Percentiles rank a stretch among this genome's conserved stretches.
These are phyloP conservation scores for Allodekkera sacchari DNA, from an alignment of 805 yeast genomes.

Conservation along the genomic window DNA sequence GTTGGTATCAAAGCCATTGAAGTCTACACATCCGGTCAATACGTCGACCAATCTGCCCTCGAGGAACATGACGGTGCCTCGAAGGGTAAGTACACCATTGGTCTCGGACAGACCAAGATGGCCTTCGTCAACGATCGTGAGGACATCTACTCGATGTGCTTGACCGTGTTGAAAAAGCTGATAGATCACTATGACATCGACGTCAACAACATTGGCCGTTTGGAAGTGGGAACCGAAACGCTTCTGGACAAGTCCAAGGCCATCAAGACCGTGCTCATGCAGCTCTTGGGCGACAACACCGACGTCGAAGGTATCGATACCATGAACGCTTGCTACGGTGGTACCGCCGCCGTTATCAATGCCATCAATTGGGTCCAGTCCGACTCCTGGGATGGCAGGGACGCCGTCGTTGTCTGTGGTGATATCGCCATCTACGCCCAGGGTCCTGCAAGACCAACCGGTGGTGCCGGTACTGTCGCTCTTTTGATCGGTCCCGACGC, in stretches of 20 bases:
- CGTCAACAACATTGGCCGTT: constrained; percentile 74
- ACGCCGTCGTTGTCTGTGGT: constrained; percentile 94
- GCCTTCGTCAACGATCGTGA: constrained; percentile 95
- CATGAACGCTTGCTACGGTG: constrained; percentile 97
- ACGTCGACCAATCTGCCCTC: constrained; percentile 80
- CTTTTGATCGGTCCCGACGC: constrained; percentile 95
- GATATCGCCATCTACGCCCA: constrained; percentile 96
- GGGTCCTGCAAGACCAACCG: constrained; percentile 99
- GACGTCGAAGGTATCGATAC: constrained; percentile 97
- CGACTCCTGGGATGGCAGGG: constrained; percentile 95
- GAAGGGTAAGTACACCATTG: constrained; percentile 95
- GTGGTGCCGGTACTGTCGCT: constrained; percentile 98
- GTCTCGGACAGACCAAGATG: constrained; percentile 98
- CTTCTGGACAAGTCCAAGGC: constrained; percentile 94
- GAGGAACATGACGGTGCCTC: constrained; percentile 83
- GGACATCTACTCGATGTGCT: constrained; percentile 89
- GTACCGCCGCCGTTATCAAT: constrained; percentile 91
- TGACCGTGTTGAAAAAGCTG: constrained; percentile 77
- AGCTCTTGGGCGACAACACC: constrained; percentile 77
- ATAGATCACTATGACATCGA: constrained; percentile 78
- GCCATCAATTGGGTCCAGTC: constrained; percentile 95
- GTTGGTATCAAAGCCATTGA: constrained; percentile 97
- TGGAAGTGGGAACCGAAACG: constrained; percentile 98
- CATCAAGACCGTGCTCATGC: constrained; percentile 92
- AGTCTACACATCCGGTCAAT: constrained; percentile 78